A percentile compares a stretch with the other conserved stretches of the same genome.
phyloP scores from a whole-genome alignment of 73 alveolate genomes.

The Uronychia setigera region DNA sequence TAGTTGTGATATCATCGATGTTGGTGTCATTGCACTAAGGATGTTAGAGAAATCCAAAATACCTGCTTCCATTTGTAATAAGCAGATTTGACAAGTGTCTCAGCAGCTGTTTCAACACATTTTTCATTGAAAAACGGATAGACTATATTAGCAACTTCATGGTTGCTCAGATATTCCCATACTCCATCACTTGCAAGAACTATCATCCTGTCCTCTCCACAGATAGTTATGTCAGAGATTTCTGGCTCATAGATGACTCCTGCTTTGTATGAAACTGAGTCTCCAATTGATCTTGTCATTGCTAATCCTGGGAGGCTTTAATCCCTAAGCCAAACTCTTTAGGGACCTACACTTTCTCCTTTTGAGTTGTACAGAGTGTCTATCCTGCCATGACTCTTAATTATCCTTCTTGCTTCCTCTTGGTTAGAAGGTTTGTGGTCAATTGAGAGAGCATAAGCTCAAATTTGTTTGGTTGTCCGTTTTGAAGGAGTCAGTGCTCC shows the following conservation, averaged over 20 bases:
- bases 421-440: constrained; percentile 91
- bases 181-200: constrained; percentile 94
- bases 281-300: constrained; percentile 96
- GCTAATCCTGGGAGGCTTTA: constrained; percentile 95
- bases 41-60: neutral
- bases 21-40: constrained; percentile 69
- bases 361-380: constrained; percentile 64
- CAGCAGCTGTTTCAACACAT: constrained; percentile 90
- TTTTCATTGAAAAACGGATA: constrained; percentile 64
- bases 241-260: constrained; percentile 87
- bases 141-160: constrained; percentile 48
- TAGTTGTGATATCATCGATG: constrained; percentile 93
- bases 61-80: constrained; percentile 85
- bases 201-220: constrained; percentile 81
- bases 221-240: constrained; percentile 47
- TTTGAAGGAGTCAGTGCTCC: too few species aligned
- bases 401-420: constrained; percentile 83
- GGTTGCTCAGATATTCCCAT: constrained; percentile 85
- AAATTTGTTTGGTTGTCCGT: too few species aligned
- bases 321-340: constrained; percentile 86
- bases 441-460: constrained; percentile 37
- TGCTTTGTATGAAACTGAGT: constrained; percentile 81
- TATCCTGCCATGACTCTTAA: constrained; percentile 84
- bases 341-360: constrained; percentile 86
- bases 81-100: constrained; percentile 83